Base-by-base conservation (phyloP, 805 yeast species). In the Candida tammaniensis region DNA sequence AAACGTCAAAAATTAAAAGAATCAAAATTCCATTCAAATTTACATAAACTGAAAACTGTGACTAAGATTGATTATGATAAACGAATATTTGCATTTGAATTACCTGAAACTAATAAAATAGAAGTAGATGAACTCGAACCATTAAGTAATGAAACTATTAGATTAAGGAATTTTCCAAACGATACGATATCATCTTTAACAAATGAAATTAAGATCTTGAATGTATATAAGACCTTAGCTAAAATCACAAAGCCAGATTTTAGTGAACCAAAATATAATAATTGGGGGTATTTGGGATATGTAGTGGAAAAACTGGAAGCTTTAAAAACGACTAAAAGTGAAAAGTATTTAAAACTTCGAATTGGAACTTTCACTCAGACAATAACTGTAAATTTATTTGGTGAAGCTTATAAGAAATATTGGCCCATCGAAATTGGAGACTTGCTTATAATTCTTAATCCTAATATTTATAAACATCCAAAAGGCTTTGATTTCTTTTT, bases 231-330 rank as follows among this genome's bases (percentile, higher is more conserved):
- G 44, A 54, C 83, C 2, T 68, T 76, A 45, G 82, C 86, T 1
- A 78, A 80, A 43, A 78, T 88, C 1, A 44, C 54, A 18, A 82
- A 93, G 2, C 93, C 95, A 0, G 64, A 74, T 14, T 88, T 74
- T 50, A 52, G 59, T 5, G 83, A 83, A 30, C 95, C 96, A 0
- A 59, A 61, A 21, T 80, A 81, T 48, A 59, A 82, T 3, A 88
- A 89, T 51, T 88, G 87, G 83, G 80, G 81, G n/a, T 72, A 80
- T 1, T 49, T 82, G n/a, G 97, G 95, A 1, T 67, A 85, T 2
- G 64, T 89, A 0, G 61, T 77, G 4, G 49, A 54, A 14, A 87
- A 87, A 49, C 62, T 78, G 4, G 74, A 67, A 6, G 68, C 82
- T 3, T 66, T 70, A 42, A 54, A 60, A 4, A 63, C 85, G 0